These are phyloP conservation scores for Leccinum subtestaceum DNA, from an alignment of 768 basidiomycete species.

Conservation along the genomic window DNA sequence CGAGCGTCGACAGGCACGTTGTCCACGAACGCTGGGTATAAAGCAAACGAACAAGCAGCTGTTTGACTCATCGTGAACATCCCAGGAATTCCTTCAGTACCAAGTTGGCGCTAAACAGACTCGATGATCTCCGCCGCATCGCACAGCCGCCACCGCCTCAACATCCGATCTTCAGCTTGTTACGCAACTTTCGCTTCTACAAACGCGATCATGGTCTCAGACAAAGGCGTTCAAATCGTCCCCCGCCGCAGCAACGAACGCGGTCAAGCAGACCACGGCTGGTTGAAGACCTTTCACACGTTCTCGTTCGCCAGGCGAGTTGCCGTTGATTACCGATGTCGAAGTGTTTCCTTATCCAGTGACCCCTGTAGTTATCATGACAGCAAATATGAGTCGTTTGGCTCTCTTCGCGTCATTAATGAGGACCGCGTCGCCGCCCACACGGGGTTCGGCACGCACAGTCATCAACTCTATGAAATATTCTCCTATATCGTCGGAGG, in stretches of 20 bases:
- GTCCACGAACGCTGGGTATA: constrained; percentile 15
- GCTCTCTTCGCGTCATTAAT: constrained; percentile 84
- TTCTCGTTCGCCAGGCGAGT: constrained; percentile 72
- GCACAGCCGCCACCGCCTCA: background rate
- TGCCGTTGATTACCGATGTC: constrained; percentile 7
- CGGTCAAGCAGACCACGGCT: constrained; percentile 76
- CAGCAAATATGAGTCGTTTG: constrained; percentile 54
- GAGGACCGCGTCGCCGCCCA: constrained; percentile 79
- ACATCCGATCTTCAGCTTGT: background rate
- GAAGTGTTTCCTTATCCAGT: background rate
- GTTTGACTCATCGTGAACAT: background rate
- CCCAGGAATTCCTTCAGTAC: constrained; percentile 3
- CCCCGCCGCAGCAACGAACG: constrained; percentile 61
- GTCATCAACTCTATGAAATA: constrained; percentile 85
- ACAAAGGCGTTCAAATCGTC: constrained; percentile 35
- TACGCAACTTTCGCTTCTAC: background rate
- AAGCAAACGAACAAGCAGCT: background rate
- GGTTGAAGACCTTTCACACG: constrained; percentile 86
- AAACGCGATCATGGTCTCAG: constrained; percentile 17
- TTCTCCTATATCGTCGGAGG: constrained; percentile 85
- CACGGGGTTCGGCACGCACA: constrained; percentile 84
- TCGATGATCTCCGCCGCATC: constrained; percentile 1
- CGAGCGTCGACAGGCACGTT: background rate
- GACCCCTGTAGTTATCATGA: constrained; percentile 55
- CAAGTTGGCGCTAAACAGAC: constrained; percentile 2